Conservation (phyloP, 2,329 filamentous ascomycete species). For the Fusarium sp. region DNA sequence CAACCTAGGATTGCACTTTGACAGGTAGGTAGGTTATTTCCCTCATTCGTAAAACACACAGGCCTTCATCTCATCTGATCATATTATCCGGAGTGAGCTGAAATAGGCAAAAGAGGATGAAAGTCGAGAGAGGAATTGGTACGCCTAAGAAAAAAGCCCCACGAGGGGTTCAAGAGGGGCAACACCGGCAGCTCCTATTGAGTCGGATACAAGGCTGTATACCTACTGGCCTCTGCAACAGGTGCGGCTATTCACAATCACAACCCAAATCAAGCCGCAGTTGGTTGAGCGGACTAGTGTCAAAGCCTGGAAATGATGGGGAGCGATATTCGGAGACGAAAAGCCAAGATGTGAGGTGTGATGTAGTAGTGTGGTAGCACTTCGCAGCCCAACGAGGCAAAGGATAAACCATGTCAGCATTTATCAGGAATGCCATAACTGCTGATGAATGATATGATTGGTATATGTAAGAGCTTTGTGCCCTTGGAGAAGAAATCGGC, state of each 20-base stretch:
- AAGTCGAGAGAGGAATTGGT: constrained; percentile 27
- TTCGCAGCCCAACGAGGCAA: constrained; percentile 23
- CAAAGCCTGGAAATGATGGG: constrained; percentile 10
- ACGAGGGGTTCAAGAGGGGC: constrained; percentile 34
- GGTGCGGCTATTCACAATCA: constrained; percentile 23
- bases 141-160: constrained; percentile 29
- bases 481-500: constrained; percentile 2
- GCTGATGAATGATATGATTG: constrained; percentile 35
- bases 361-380: constrained; percentile 34
- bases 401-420: constrained; percentile 29
- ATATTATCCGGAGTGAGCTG: constrained; percentile 30
- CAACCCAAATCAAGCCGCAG: constrained; percentile 7
- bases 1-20: constrained; percentile 9
- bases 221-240: constrained; percentile 14
- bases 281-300: constrained; percentile 25
- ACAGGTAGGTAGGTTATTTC: constrained; percentile 19
- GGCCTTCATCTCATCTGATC: constrained; percentile 15
- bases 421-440: constrained; percentile 39
- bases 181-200: constrained; percentile 29
- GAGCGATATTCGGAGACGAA: constrained; percentile 25
- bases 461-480: constrained; percentile 26
- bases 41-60: constrained; percentile 28
- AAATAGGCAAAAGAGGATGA: constrained; percentile 32
- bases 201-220: constrained; percentile 33
- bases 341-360: constrained; percentile 22